Evolutionary conservation across 225 moss, liverwort and hornwort genomes (phyloP).

Genomic region (Ulota crispa): DNA sequence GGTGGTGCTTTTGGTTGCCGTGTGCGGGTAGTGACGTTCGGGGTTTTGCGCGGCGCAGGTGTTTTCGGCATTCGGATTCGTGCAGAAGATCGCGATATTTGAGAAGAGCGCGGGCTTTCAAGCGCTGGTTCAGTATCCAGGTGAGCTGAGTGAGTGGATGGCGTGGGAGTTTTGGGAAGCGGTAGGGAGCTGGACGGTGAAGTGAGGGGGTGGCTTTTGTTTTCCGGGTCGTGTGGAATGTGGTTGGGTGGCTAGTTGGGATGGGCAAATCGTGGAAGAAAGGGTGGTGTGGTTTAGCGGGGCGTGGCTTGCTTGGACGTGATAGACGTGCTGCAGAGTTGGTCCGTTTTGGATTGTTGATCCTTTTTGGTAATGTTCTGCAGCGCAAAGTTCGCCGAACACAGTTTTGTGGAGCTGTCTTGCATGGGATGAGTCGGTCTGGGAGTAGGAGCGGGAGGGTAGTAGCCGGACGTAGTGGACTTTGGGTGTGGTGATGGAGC

Average conservation of each 20-base stretch:
- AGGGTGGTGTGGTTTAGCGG: not conserved
- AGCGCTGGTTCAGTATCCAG: slow-evolving; percentile 98
- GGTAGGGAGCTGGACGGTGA: not conserved
- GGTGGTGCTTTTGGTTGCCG: not conserved
- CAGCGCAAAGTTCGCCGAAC: too few species aligned
- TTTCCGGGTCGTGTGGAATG: not conserved
- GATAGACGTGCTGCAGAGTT: too few species aligned
- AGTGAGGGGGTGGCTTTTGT: not conserved
- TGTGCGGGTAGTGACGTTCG: not conserved
- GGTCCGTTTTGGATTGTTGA: not conserved
- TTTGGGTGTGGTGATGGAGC: too few species aligned
- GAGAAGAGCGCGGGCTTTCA: slow-evolving; percentile 99
- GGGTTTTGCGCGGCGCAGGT: slow-evolving; percentile 51
- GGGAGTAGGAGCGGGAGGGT: too few species aligned
- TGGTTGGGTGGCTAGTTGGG: not conserved
- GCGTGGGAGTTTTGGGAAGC: not conserved
- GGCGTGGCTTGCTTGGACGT: not conserved
- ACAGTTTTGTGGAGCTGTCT: too few species aligned
- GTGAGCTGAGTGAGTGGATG: slow-evolving; percentile 25
- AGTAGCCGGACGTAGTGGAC: not conserved
- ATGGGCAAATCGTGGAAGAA: not conserved
- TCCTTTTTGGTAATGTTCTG: not conserved
- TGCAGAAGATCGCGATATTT: slow-evolving; percentile 98
- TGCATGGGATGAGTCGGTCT: not conserved
- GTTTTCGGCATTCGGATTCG: slow-evolving; percentile 94